Percentiles rank a stretch among this genome's conserved stretches.
These are phyloP conservation scores for Bolboschoenus planiculmis DNA, from an alignment of 176 grass and related monocot genomes.

Conservation along the genomic window DNA sequence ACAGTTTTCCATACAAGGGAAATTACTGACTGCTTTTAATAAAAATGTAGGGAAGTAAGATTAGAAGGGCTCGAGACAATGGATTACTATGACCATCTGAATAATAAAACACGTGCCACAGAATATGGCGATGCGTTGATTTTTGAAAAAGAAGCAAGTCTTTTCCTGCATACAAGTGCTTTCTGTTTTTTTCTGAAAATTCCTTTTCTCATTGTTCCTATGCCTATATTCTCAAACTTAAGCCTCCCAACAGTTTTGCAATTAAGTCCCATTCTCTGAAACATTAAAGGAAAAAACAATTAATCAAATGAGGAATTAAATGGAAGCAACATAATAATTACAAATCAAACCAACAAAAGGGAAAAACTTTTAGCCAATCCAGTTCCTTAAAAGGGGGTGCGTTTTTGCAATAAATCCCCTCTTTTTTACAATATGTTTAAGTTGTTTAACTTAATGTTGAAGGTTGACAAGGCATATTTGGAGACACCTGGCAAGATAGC, in stretches of 20 bases:
- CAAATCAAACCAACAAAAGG: neutral
- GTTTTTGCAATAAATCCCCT: neutral
- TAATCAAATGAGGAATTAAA: neutral
- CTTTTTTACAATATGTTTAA: neutral
- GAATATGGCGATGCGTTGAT: constrained; percentile 81
- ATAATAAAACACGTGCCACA: constrained; percentile 51
- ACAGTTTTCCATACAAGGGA: neutral
- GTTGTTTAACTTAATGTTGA: constrained; percentile 12
- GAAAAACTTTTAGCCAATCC: neutral
- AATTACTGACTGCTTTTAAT: neutral
- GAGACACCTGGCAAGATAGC: constrained; percentile 64
- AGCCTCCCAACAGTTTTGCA: neutral
- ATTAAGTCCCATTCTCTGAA: neutral
- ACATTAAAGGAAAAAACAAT: neutral
- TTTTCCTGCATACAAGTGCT: neutral
- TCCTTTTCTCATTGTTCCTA: neutral
- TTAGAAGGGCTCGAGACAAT: constrained; percentile 84
- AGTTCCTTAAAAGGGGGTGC: neutral
- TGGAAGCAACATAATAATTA: neutral
- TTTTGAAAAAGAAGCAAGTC: constrained; percentile 70
- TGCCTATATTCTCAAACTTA: neutral
- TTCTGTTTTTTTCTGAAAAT: neutral
- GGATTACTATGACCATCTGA: constrained; percentile 75
- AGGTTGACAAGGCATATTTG: constrained; percentile 84
- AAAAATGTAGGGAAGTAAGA: constrained; percentile 52